Percentiles rank a stretch among this genome's conserved stretches.
phyloP scores from a whole-genome alignment of 164 flowering plant genomes.

The Liriodendron chinense region DNA sequence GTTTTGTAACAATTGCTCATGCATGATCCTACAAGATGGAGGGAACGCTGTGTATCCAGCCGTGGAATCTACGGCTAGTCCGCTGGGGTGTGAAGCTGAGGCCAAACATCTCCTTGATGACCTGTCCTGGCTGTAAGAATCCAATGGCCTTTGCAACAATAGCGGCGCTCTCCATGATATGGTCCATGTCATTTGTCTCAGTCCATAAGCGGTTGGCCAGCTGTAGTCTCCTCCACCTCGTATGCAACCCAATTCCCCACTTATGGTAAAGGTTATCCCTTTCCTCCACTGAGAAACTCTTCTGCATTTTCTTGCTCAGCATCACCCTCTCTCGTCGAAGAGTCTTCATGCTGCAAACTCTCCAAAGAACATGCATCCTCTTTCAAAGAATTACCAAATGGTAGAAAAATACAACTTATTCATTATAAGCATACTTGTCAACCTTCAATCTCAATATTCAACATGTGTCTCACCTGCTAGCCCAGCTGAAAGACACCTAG shows the following conservation, averaged over 20 bases:
- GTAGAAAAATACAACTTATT: background rate
- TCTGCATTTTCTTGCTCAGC: constrained; percentile 53
- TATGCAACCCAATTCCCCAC: constrained; percentile 65
- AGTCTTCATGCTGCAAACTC: constrained; percentile 42
- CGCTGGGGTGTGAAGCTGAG: constrained; percentile 67
- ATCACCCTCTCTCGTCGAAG: constrained; percentile 66
- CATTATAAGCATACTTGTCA: too few relatives aligned
- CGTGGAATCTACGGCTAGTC: constrained; percentile 27
- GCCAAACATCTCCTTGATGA: constrained; percentile 83
- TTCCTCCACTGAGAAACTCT: constrained; percentile 54
- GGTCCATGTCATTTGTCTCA: constrained; percentile 52
- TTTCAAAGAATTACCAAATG: background rate
- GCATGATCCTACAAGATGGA: background rate
- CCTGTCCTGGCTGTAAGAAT: constrained; percentile 54
- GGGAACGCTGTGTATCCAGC: background rate
- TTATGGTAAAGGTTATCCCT: constrained; percentile 54
- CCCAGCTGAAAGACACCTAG: too few relatives aligned
- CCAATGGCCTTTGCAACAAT: constrained; percentile 70
- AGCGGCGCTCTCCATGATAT: constrained; percentile 64
- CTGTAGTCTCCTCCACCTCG: constrained; percentile 68
- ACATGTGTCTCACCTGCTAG: background rate
- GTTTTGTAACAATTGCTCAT: background rate
- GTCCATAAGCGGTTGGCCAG: constrained; percentile 61
- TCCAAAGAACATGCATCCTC: background rate
- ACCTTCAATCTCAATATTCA: background rate